Percentiles rank a stretch among this genome's conserved stretches.
phyloP scores from a whole-genome alignment of 805 yeast species.

The Candida chilensis region DNA sequence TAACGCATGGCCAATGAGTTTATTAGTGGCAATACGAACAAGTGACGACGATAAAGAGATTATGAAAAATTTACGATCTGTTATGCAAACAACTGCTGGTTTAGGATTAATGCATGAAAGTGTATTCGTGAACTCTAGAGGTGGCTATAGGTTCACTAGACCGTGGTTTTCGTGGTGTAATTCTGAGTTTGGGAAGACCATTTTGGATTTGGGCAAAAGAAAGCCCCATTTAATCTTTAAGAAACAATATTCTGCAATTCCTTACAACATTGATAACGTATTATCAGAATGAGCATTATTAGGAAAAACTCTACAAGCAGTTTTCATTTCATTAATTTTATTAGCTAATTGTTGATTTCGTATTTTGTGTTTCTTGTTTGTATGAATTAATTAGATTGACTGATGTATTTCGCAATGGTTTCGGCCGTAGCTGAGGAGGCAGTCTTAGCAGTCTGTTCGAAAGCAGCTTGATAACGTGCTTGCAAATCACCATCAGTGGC shows the following conservation, averaged over 20 bases:
- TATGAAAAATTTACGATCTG: slow-evolving; percentile 27
- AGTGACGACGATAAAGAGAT: slow-evolving; percentile 68
- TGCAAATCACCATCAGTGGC: slow-evolving; percentile 44
- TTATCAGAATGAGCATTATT: slow-evolving; percentile 3
- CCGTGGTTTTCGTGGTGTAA: slow-evolving; percentile 96
- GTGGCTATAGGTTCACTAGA: slow-evolving; percentile 50
- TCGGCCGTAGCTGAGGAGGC: slow-evolving; percentile 65
- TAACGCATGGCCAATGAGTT: slow-evolving; percentile 88
- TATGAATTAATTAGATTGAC: no score
- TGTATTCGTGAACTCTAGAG: slow-evolving; percentile 49
- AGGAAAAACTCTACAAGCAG: no score
- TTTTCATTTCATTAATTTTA: no score
- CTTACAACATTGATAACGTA: slow-evolving; percentile 20
- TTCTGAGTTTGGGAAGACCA: slow-evolving; percentile 82
- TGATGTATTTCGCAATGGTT: slow-evolving; percentile 60
- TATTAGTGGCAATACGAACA: slow-evolving; percentile 69
- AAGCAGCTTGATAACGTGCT: slow-evolving; percentile 64
- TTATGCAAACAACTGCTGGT: slow-evolving; percentile 58
- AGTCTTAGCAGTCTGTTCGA: slow-evolving; percentile 50
- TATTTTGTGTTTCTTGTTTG: no score
- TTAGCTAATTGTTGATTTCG: no score
- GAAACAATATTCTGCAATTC: slow-evolving; percentile 16
- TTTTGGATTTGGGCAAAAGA: slow-evolving; percentile 62
- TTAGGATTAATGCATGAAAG: slow-evolving; percentile 83
- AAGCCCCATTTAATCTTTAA: slow-evolving; percentile 68